Evolutionary conservation across 2,329 filamentous ascomycete genomes (phyloP), one percentile per base, ranked within the genome.

Genomic region (Penicillium hordei): DNA sequence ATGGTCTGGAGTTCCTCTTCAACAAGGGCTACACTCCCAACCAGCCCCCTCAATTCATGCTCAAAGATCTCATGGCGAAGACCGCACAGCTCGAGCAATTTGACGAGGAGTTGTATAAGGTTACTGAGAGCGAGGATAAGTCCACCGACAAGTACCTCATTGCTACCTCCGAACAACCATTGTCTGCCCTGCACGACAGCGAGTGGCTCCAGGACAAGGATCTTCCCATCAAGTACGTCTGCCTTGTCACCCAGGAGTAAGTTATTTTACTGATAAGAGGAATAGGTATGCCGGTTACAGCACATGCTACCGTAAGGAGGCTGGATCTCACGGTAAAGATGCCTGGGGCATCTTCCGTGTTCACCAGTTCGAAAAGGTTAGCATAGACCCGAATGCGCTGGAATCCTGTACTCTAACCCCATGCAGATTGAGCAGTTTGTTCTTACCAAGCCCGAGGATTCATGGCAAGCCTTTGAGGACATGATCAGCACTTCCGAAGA

Each of bases 341-440:
- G 93, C 93, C 1, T 99, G 94, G 94, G 94, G 94, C 56, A 91
- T 97, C 61, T 99, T 97, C 84, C 89, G 94, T 64, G 93, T 97
- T 29, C 94, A 99, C 75, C 93, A 99, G 75, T 99, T 97, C 70
- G 93, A 97, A 76, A 97, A 95, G 84, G 88, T 86, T 62, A 62
- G 69, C 21, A 39, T 50, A 51, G 12, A 50, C 13, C 25, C 13
- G 10, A 33, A n/a, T 38, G 7, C 21, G 7, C 12, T 43, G 12
- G 2, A 36, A 36, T 33, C 13, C 46, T 36, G 31, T 46, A 12
- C 43, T 25, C 34, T 39, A 43, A 63, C 51, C n/a, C 15, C 21
- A 17, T 60, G 36, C 58, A 78, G 86, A 85, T 91, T 52, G 89
- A 93, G 71, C 90, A 92, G 78, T 93, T 91, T 71, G 79, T 91